A percentile compares a stretch with the other conserved stretches of the same genome.
Evolutionary conservation across 495 filamentous ascomycete genomes (phyloP).

Genomic region (Daldinia vernicosa): DNA sequence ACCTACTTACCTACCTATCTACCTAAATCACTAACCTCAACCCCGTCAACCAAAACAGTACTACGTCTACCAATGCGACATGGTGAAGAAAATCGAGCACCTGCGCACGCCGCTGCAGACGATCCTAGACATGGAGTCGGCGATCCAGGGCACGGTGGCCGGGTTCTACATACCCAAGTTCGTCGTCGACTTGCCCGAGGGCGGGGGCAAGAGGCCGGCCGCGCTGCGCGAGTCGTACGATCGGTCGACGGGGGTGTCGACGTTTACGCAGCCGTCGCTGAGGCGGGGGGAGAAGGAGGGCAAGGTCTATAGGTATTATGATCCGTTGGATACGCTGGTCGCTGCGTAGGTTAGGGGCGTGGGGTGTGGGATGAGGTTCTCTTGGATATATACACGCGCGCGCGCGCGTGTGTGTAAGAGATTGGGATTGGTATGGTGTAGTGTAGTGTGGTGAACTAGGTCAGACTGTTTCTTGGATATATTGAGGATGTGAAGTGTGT

Average conservation of each 20-base stretch:
- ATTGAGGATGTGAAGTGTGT: neutral
- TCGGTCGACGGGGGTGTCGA: conserved; percentile 57
- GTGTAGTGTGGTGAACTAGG: neutral
- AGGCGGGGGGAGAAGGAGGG: conserved; percentile 54
- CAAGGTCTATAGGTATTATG: conserved; percentile 65
- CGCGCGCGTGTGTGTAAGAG: neutral
- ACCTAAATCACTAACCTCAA: too few species aligned
- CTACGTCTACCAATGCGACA: conserved; percentile 69
- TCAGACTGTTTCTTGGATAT: neutral
- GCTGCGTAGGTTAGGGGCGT: neutral
- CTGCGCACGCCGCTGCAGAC: conserved; percentile 67
- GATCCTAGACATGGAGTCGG: conserved; percentile 62
- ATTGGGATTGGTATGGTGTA: neutral
- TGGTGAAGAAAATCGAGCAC: conserved; percentile 65
- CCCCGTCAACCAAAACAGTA: conserved; percentile 47
- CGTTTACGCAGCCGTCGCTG: conserved; percentile 63
- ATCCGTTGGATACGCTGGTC: conserved; percentile 50
- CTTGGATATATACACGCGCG: neutral
- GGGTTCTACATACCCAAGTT: conserved; percentile 68
- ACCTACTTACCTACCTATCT: too few species aligned
- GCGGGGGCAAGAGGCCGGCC: conserved; percentile 67
- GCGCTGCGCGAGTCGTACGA: conserved; percentile 62
- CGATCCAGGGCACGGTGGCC: conserved; percentile 64
- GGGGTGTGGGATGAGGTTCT: neutral
- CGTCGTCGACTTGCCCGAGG: conserved; percentile 68